Evolutionary conservation across 176 grass and related monocot genomes (phyloP), one percentile per base, ranked within the genome.

Genomic region (Phyllostachys edulis): DNA sequence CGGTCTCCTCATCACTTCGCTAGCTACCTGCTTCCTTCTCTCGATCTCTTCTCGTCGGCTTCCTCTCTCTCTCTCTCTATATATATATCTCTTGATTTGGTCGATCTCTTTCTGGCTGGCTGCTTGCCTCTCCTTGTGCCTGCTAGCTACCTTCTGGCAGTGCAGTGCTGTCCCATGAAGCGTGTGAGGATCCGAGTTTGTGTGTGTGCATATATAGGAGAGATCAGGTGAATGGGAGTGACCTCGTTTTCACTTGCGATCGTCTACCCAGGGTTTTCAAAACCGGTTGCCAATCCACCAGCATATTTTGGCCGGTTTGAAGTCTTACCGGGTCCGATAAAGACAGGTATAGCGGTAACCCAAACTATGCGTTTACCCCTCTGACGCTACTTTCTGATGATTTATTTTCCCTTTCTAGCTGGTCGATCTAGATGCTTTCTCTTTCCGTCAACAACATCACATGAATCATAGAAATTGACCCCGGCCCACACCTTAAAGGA

Each of bases 1-100:
- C 86, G 82, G 87, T 64, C 94, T 91, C 6, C 89, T 91, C 91
- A 97, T 97, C 63, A 20, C 51, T 20, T 54, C 51, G 16, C 51
- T 49, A 15, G 13, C 46, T 49, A 49, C 46, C 46, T 49, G 46
- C 46, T 49, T 4, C 46, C 15, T 1, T 49, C n/a, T 11, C 5
- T 14, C 51, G 5, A 2, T 18, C 50, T 18, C 50, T 18, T n/a
- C 21, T 23, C 20, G 0, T 3, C 20, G 9, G 0, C 54, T 9
- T 0, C 0, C 55, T 10, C 21, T n/a, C 55, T 23, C 6, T 21
- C 17, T 21, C 54, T 56, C 54, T 56, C 18, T 52, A 5, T 18
- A 4, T 13, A 34, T 34, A 34, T 47, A 9, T 51, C 14, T 51
- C 14, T 17, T 1, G 49, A 51, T 51, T 5, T 50, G 46, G 13